These are phyloP conservation scores for Fraxinus baroniana DNA, from an alignment of 305 asterid species.

Conservation along the genomic window DNA sequence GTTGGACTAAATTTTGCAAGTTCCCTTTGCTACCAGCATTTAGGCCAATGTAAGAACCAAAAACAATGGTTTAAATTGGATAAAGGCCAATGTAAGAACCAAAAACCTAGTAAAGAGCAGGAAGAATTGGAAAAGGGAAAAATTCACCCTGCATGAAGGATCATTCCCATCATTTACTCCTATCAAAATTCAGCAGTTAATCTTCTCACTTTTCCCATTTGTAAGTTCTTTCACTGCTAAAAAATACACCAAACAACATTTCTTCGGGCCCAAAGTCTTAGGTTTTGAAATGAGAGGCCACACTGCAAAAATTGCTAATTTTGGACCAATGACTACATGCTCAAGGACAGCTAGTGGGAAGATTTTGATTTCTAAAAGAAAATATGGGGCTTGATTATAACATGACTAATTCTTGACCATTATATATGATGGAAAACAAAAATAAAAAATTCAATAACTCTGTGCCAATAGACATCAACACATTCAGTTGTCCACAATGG, in stretches of 20 bases:
- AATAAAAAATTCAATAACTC: neutral
- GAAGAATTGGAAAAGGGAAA: neutral
- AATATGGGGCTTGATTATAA: neutral
- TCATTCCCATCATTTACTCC: neutral
- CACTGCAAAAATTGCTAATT: neutral
- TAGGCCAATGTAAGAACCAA: too few species aligned
- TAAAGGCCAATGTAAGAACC: neutral
- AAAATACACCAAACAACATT: neutral
- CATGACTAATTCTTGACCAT: neutral
- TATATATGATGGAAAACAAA: neutral
- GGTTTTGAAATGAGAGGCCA: neutral
- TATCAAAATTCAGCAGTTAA: neutral
- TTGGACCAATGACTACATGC: neutral
- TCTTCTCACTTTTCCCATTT: neutral
- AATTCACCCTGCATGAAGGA: neutral
- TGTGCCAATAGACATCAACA: neutral
- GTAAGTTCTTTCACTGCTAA: neutral
- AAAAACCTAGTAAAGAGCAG: neutral
- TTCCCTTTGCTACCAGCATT: constrained; percentile 99
- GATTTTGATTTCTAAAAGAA: neutral
- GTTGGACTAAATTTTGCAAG: constrained; percentile 78
- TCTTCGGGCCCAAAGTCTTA: neutral
- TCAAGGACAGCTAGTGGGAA: neutral
- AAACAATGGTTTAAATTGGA: neutral
- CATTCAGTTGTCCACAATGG: neutral